Percentiles rank a stretch among this genome's conserved stretches.
These are phyloP conservation scores for Talaromyces adpressus DNA, from an alignment of 495 filamentous ascomycete genomes.

Conservation along the genomic window DNA sequence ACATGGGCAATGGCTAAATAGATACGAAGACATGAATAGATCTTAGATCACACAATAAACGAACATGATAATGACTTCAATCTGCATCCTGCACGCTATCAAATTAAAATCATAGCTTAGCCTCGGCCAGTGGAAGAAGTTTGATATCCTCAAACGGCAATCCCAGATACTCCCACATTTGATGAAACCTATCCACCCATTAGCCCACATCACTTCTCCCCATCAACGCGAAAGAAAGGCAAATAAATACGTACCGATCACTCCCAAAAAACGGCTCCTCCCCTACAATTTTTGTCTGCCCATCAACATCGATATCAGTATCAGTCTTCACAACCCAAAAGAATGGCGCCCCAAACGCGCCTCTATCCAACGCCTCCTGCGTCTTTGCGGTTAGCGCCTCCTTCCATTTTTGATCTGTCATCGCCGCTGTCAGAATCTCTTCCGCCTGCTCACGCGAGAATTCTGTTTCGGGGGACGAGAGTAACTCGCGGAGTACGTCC, in stretches of 20 bases:
- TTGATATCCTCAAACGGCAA: conserved; percentile 28
- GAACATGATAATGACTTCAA: neutral
- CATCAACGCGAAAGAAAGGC: no score
- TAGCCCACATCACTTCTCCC: no score
- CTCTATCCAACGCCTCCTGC: conserved; percentile 48
- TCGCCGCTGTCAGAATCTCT: conserved; percentile 43
- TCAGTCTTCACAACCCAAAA: conserved; percentile 45
- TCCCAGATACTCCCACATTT: conserved; percentile 33
- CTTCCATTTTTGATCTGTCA: conserved; percentile 45
- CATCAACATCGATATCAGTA: neutral
- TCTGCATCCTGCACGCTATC: neutral
- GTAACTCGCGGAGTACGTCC: conserved; percentile 21
- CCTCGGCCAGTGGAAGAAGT: neutral
- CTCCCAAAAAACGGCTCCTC: conserved; percentile 70
- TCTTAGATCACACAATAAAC: neutral
- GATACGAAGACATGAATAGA: conserved; percentile 1
- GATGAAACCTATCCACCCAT: conserved; percentile 16
- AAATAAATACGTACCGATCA: conserved; percentile 53
- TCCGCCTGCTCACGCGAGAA: conserved; percentile 37
- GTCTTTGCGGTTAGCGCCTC: conserved; percentile 50
- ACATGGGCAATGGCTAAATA: neutral
- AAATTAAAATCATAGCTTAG: neutral
- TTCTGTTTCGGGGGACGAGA: conserved; percentile 6
- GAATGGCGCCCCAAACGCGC: conserved; percentile 73
- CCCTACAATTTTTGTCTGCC: conserved; percentile 44